phyloP scores from a whole-genome alignment of 2,329 filamentous ascomycete genomes.

The Colletotrichum musae region DNA sequence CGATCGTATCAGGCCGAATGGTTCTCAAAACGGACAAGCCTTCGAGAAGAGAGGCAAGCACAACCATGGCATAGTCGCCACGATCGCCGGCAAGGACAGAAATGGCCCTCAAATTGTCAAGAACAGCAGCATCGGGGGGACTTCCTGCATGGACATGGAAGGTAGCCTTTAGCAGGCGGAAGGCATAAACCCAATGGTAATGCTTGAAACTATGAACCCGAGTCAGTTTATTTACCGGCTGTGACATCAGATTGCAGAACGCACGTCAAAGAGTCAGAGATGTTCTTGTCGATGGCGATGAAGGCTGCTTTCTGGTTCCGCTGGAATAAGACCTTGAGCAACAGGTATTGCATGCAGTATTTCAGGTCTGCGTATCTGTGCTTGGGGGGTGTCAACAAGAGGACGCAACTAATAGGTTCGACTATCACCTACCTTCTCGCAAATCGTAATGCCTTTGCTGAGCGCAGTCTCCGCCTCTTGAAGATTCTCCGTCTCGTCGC shows the following conservation, averaged over 20 bases:
- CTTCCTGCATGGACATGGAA: slow-evolving; percentile 75
- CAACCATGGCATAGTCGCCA: slow-evolving; percentile 75
- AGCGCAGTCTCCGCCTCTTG: slow-evolving; percentile 81
- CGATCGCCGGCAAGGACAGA: slow-evolving; percentile 70
- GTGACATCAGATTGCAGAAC: slow-evolving; percentile 45
- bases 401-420: background rate
- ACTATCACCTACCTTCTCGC: slow-evolving; percentile 69
- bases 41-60: slow-evolving; percentile 77
- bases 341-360: slow-evolving; percentile 82
- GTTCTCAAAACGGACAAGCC: slow-evolving; percentile 78
- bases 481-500: slow-evolving; percentile 83
- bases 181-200: slow-evolving; percentile 81
- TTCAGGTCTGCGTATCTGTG: slow-evolving; percentile 77
- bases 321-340: slow-evolving; percentile 79
- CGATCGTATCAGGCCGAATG: slow-evolving; percentile 75
- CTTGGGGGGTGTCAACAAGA: slow-evolving; percentile 49
- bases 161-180: slow-evolving; percentile 80
- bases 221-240: slow-evolving; percentile 9
- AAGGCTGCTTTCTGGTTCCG: slow-evolving; percentile 80
- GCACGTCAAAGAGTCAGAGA: slow-evolving; percentile 77
- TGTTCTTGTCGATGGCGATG: slow-evolving; percentile 78
- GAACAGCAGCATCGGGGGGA: slow-evolving; percentile 72
- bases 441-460: slow-evolving; percentile 79
- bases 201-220: slow-evolving; percentile 69
- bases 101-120: slow-evolving; percentile 79